These are phyloP conservation scores for Fonsecaea pedrosoi DNA, from an alignment of 2,329 filamentous ascomycete species.

Conservation along the genomic window DNA sequence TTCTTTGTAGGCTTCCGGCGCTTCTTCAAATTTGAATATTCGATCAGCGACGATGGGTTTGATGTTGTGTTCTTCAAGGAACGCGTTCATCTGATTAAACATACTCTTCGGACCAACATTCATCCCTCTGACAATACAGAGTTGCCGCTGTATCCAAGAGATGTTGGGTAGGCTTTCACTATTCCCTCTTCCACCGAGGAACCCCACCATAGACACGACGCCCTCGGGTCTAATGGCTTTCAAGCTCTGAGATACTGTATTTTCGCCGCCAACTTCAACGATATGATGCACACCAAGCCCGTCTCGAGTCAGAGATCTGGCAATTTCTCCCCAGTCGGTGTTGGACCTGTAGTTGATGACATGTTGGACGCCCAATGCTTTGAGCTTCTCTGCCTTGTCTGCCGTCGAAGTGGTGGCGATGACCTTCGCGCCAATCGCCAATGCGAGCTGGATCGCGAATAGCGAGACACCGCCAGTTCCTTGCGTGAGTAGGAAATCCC, in stretches of 20 bases:
- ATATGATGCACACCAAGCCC: constrained; percentile 66
- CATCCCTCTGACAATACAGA: constrained; percentile 4
- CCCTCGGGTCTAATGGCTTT: constrained; percentile 57
- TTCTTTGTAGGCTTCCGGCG: constrained; percentile 61
- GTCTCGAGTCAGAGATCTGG: constrained; percentile 57
- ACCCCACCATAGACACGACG: constrained; percentile 58
- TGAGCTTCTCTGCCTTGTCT: constrained; percentile 61
- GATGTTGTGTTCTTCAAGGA: not conserved
- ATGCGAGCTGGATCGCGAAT: constrained; percentile 51
- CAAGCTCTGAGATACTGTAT: constrained; percentile 63
- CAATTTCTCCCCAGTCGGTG: constrained; percentile 65
- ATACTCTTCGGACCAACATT: not conserved
- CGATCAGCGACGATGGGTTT: constrained; percentile 60
- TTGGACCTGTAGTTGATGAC: constrained; percentile 67
- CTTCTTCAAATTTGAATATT: constrained; percentile 60
- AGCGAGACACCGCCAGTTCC: constrained; percentile 56
- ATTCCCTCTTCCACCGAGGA: constrained; percentile 51
- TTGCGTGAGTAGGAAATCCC: constrained; percentile 57
- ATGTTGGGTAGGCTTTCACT: constrained; percentile 43
- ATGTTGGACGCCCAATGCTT: constrained; percentile 62
- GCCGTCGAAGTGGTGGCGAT: constrained; percentile 66
- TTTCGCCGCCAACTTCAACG: constrained; percentile 69
- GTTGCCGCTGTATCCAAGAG: not conserved
- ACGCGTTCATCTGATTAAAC: constrained; percentile 1
- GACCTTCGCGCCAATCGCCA: constrained; percentile 58